Base-by-base conservation (phyloP, 2,329 filamentous ascomycete species). In the Botrytis cinerea region DNA sequence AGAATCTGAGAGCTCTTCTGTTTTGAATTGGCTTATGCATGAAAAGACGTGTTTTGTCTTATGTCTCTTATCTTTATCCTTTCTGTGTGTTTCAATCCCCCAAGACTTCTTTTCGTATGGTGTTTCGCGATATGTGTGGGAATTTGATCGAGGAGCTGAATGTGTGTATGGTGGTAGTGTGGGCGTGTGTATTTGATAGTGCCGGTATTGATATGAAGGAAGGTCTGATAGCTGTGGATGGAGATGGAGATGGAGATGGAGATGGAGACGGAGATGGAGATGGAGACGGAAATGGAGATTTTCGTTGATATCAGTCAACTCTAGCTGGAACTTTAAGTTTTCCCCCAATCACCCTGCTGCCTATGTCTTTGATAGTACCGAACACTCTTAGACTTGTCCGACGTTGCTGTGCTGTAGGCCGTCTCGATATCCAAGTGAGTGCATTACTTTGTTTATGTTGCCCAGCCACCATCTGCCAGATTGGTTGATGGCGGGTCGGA, bases 51-150 rank as follows among this genome's bases (percentile, higher is more conserved):
- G 51, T 18, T 28, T 57, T 57, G 18, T 57, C n/a, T 32, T 61
- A 2, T 54, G 25, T 54, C 48, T 54, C 16, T n/a, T 38, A 18
- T 66, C 63, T 51, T 54, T 28, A 40, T 61, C 10, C 10, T 61
- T 14, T 35, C 40, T 25, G 25, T 28, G 46, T 54, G 64, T 67
- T 40, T 67, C 14, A 54, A 64, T 28, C 28, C 18, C 6, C 12
- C n/a, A 35, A 28, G 25, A 35, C 12, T 66, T 75, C 75, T 73
- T 73, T 71, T 77, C 75, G 74, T 74, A 57, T 63, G 72, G 70
- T 64, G 75, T 74, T 74, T 76, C 73, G 74, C 76, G 74, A 74
- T 51, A 32, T 57, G 64, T 48, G 35, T 45, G 9, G 9, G 32
- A 28, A n/a, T 22, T 12, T 32, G n/a, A 48, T 35, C 48, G 43